Base-by-base conservation (phyloP, 2,329 filamentous ascomycete genomes). In the Neurospora sp. region DNA sequence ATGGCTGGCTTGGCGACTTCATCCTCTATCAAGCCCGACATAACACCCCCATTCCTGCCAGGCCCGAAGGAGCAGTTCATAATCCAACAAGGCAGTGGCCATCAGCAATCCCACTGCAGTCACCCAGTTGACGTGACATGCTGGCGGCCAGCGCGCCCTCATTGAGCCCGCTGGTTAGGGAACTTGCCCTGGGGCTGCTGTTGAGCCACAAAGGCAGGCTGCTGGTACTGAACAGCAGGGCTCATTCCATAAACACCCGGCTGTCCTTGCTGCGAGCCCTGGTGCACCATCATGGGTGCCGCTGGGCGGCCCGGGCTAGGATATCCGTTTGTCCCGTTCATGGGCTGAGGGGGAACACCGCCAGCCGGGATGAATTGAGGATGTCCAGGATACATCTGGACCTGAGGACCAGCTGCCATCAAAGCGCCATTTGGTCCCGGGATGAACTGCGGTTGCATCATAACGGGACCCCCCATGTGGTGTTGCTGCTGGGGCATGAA, bases 201-300 rank as follows among this genome's bases (percentile, higher is more conserved):
- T 39, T 62, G 52, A 1, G 88, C 87, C 71, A 85, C 83, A 79
- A 91, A 93, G 68, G 88, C 87, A 43, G 91, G 91, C 77, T 93
- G 91, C 76, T 89, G 91, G 77, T 91, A 92, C 77, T 90, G 90
- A 80, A 90, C 86, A 68, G 85, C 89, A 62, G 90, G 90, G 76
- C 89, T 91, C 89, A 94, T 92, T 73, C 87, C 91, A 83, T 87
- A 94, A 81, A 73, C 71, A 33, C 84, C 88, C 76, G 83, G 88
- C 78, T 96, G 93, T 52, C 94, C 93, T 79, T 97, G 94, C 77
- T 97, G 95, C 37, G 94, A 97, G 69, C 92, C 92, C 81, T 97
- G 93, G 74, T 94, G 94, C 76, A 90, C 92, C 95, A 98, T 98
- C 89, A 96, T 93, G 1, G 92, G 90, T 12, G 96, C 92, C 23